phyloP scores from a whole-genome alignment of 2,329 filamentous ascomycete species.

The Calonectria honghensis region DNA sequence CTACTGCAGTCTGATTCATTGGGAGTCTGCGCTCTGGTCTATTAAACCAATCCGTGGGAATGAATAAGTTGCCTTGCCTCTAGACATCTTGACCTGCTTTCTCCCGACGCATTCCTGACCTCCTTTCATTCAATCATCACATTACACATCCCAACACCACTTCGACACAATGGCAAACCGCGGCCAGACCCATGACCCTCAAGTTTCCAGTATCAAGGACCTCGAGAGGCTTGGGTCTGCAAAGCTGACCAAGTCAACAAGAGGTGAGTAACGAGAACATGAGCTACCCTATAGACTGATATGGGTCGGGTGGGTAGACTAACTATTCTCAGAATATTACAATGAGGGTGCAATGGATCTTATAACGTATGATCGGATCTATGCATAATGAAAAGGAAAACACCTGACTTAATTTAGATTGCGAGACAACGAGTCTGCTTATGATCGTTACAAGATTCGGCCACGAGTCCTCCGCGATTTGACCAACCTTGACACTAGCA shows the following conservation, averaged over 20 bases:
- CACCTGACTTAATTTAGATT: background rate
- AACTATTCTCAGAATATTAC: slow-evolving; percentile 27
- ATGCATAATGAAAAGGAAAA: background rate
- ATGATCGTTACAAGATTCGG: slow-evolving; percentile 43
- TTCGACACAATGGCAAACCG: slow-evolving; percentile 36
- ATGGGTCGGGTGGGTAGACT: background rate
- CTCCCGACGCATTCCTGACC: background rate
- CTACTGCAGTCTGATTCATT: background rate
- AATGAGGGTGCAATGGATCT: slow-evolving; percentile 37
- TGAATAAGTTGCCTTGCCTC: background rate
- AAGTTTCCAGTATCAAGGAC: slow-evolving; percentile 37
- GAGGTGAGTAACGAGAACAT: background rate
- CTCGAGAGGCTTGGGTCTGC: slow-evolving; percentile 37
- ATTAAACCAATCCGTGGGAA: background rate
- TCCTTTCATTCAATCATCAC: background rate
- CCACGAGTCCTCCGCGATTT: slow-evolving; percentile 41
- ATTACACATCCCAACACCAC: background rate
- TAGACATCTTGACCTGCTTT: background rate
- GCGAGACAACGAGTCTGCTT: slow-evolving; percentile 37
- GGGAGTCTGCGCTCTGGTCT: background rate
- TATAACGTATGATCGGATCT: slow-evolving; percentile 2
- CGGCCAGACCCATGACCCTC: slow-evolving; percentile 28
- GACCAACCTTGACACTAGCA: slow-evolving; percentile 39
- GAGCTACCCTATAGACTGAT: background rate
- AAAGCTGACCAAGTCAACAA: slow-evolving; percentile 29